A percentile compares a stretch with the other conserved stretches of the same genome.
These are phyloP conservation scores for Myriosclerotinia scirpicola DNA, from an alignment of 2,329 filamentous ascomycete genomes.

Conservation along the genomic window DNA sequence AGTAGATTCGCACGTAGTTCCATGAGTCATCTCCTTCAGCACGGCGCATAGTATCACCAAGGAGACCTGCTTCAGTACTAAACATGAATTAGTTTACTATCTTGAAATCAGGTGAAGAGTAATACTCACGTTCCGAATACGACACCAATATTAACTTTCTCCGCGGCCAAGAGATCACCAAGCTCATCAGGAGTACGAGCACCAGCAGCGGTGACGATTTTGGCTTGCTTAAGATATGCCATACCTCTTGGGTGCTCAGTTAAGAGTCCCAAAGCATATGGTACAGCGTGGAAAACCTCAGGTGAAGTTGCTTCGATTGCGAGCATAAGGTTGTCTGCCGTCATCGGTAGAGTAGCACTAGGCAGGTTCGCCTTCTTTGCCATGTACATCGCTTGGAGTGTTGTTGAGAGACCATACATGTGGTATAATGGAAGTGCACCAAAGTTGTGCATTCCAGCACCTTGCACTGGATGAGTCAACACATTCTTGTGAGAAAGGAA, in stretches of 20 bases:
- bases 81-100: not conserved
- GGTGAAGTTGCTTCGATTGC: slow-evolving; percentile 47
- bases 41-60: slow-evolving; percentile 58
- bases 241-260: slow-evolving; percentile 58
- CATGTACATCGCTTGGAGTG: slow-evolving; percentile 54
- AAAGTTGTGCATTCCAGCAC: slow-evolving; percentile 48
- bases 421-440: slow-evolving; percentile 59
- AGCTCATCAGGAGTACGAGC: slow-evolving; percentile 60
- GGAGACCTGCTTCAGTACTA: slow-evolving; percentile 57
- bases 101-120: not conserved
- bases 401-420: slow-evolving; percentile 55
- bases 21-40: slow-evolving; percentile 53
- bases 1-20: slow-evolving; percentile 53
- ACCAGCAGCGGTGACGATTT: slow-evolving; percentile 57
- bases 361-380: slow-evolving; percentile 53
- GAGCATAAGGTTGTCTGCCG: slow-evolving; percentile 48
- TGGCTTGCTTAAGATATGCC: slow-evolving; percentile 46
- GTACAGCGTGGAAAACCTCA: slow-evolving; percentile 43
- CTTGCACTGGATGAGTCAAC: slow-evolving; percentile 45
- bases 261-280: slow-evolving; percentile 62
- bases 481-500: slow-evolving; percentile 54
- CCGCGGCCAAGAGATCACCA: slow-evolving; percentile 51
- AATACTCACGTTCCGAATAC: slow-evolving; percentile 50
- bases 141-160: slow-evolving; percentile 54
- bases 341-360: slow-evolving; percentile 56